Conservation (phyloP, 768 basidiomycete genomes). For the Collybia nuda region DNA sequence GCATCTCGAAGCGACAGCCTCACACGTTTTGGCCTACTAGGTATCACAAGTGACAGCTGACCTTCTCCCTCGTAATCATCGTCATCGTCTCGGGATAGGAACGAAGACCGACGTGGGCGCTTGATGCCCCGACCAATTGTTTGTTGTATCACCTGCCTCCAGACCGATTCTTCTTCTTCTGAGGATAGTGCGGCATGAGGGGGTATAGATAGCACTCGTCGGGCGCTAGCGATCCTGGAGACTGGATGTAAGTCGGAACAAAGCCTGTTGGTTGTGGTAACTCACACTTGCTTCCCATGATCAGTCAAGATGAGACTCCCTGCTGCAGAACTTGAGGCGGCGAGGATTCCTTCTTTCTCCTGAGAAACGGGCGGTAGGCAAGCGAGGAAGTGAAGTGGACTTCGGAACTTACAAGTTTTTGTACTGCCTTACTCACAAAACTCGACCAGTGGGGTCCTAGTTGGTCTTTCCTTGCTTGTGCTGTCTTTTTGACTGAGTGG, state of each 20-base stretch:
- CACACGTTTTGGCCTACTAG: constrained; percentile 19
- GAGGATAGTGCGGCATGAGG: constrained; percentile 20
- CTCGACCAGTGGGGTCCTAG: constrained; percentile 49
- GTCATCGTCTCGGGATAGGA: not conserved
- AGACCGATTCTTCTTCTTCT: constrained; percentile 33
- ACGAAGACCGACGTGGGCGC: constrained; percentile 15
- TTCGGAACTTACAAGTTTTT: constrained; percentile 36
- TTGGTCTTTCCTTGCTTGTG: constrained; percentile 39
- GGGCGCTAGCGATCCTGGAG: constrained; percentile 29
- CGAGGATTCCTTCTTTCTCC: constrained; percentile 45
- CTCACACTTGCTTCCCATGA: constrained; percentile 45
- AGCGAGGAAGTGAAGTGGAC: too few species aligned
- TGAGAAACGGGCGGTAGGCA: constrained; percentile 13
- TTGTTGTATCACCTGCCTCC: constrained; percentile 33
- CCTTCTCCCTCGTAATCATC: constrained; percentile 3
- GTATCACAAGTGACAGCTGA: not conserved
- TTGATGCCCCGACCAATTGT: constrained; percentile 20
- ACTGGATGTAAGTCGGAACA: not conserved
- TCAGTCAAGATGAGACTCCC: constrained; percentile 41
- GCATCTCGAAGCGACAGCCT: constrained; percentile 11
- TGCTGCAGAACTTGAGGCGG: constrained; percentile 28
- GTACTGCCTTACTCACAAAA: constrained; percentile 45
- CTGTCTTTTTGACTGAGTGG: constrained; percentile 43
- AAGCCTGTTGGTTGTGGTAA: constrained; percentile 1
- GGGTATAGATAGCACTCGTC: constrained; percentile 28